phyloP scores from a whole-genome alignment of 805 yeast genomes.

The Trichomonascus vanleenenianus region DNA sequence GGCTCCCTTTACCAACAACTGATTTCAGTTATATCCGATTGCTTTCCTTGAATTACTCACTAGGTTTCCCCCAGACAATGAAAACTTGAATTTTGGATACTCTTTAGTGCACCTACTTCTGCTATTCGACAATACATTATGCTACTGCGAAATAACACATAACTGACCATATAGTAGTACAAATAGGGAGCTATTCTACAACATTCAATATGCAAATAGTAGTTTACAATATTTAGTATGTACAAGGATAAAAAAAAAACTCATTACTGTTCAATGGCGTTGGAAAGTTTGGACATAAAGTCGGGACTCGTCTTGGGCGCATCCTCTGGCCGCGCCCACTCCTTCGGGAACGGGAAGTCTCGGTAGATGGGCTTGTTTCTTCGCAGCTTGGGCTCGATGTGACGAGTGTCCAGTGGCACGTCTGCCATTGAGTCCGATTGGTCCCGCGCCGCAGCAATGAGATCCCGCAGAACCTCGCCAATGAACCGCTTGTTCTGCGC shows the following conservation, averaged over 20 bases:
- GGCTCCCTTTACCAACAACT: too few species aligned
- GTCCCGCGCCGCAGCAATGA: slow-evolving; percentile 60
- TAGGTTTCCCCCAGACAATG: too few species aligned
- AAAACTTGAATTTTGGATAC: too few species aligned
- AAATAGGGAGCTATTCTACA: background rate
- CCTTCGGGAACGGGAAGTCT: slow-evolving; percentile 56
- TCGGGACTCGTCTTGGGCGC: slow-evolving; percentile 45
- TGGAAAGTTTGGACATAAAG: slow-evolving; percentile 9
- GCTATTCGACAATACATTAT: too few species aligned
- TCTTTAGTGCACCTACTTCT: too few species aligned
- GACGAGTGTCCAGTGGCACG: slow-evolving; percentile 76
- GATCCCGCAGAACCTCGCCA: slow-evolving; percentile 52
- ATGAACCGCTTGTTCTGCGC: slow-evolving; percentile 78
- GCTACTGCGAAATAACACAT: too few species aligned
- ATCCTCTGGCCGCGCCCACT: slow-evolving; percentile 71
- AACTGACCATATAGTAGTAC: background rate
- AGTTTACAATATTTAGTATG: background rate
- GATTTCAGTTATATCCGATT: too few species aligned
- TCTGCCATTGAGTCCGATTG: slow-evolving; percentile 57
- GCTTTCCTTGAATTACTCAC: too few species aligned
- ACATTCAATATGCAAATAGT: background rate
- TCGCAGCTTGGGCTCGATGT: slow-evolving; percentile 41
- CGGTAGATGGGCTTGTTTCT: slow-evolving; percentile 35
- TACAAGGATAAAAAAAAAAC: background rate
- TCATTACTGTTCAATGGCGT: background rate